Conservation (phyloP, 495 filamentous ascomycete genomes). For the Neurospora africana region DNA sequence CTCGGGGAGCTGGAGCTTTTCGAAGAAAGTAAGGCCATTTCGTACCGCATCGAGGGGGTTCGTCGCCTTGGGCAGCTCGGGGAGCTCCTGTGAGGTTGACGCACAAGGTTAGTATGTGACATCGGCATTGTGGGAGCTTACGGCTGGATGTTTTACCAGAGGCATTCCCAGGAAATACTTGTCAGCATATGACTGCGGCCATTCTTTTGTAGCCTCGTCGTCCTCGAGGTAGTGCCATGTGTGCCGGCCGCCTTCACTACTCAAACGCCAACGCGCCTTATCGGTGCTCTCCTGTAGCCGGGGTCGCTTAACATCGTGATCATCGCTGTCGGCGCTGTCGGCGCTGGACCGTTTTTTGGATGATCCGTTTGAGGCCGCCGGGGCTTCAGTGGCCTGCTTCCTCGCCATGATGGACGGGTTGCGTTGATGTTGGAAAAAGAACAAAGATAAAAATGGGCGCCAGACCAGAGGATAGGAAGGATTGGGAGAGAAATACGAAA, state of each 20-base stretch:
- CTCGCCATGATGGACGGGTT: conserved; percentile 7
- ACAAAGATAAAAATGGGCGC: neutral
- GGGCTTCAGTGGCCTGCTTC: conserved; percentile 7
- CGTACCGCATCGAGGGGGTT: conserved; percentile 65
- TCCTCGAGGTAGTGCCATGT: conserved; percentile 89
- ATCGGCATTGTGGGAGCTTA: neutral
- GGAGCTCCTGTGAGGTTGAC: conserved; percentile 48
- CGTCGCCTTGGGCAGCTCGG: conserved; percentile 55
- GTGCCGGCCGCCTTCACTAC: conserved; percentile 71
- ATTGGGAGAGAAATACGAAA: neutral
- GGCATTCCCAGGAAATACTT: conserved; percentile 72
- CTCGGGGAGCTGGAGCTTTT: conserved; percentile 72
- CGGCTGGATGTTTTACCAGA: conserved; percentile 16
- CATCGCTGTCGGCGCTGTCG: conserved; percentile 8
- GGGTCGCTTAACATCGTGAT: conserved; percentile 21
- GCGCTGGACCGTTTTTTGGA: conserved; percentile 25
- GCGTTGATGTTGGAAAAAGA: neutral
- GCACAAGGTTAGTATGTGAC: neutral
- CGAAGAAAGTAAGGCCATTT: conserved; percentile 85
- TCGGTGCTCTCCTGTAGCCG: conserved; percentile 52
- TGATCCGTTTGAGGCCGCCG: conserved; percentile 9
- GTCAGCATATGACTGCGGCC: conserved; percentile 79
- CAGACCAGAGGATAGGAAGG: neutral
- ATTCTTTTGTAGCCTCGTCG: conserved; percentile 60
- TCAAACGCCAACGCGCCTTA: conserved; percentile 69